Conservation (phyloP, 2,329 filamentous ascomycete species). For the Diaporthe longicolla region DNA sequence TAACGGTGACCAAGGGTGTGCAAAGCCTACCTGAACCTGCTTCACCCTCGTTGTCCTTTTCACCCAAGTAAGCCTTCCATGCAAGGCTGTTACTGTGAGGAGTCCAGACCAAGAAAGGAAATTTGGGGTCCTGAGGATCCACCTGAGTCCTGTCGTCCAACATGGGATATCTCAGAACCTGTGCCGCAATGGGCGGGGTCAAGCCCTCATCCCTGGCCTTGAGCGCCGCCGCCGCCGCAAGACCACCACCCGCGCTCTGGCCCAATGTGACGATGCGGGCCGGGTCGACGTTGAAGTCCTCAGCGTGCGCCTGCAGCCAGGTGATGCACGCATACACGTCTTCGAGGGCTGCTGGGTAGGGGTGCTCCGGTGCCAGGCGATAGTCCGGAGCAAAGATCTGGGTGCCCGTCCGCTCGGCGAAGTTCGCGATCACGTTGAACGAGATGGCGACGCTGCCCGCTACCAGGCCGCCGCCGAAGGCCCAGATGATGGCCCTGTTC, state of each 20-base stretch:
- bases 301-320: conserved; percentile 53
- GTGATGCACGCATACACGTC: conserved; percentile 53
- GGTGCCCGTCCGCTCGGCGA: conserved; percentile 42
- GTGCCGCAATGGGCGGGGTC: conserved; percentile 50
- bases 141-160: conserved; percentile 52
- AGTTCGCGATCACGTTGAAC: conserved; percentile 38
- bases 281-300: conserved; percentile 46
- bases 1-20: background rate
- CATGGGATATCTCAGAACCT: conserved; percentile 56
- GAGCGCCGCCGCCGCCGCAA: conserved; percentile 53
- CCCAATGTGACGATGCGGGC: conserved; percentile 48
- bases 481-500: conserved; percentile 44
- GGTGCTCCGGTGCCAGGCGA: conserved; percentile 63
- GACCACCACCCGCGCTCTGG: conserved; percentile 48
- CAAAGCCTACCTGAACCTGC: background rate
- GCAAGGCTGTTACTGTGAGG: background rate
- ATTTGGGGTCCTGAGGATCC: background rate
- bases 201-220: conserved; percentile 55
- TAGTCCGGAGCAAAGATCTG: conserved; percentile 59
- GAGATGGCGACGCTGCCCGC: conserved; percentile 44
- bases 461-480: conserved; percentile 50
- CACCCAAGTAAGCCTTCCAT: conserved; percentile 16
- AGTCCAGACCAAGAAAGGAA: background rate
- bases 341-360: conserved; percentile 59
- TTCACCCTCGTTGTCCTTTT: background rate